Percentiles rank a stretch among this genome's conserved stretches.
Evolutionary conservation across 352 stramenopile species (phyloP).

Genomic region (Pelagophyceae sp.): DNA sequence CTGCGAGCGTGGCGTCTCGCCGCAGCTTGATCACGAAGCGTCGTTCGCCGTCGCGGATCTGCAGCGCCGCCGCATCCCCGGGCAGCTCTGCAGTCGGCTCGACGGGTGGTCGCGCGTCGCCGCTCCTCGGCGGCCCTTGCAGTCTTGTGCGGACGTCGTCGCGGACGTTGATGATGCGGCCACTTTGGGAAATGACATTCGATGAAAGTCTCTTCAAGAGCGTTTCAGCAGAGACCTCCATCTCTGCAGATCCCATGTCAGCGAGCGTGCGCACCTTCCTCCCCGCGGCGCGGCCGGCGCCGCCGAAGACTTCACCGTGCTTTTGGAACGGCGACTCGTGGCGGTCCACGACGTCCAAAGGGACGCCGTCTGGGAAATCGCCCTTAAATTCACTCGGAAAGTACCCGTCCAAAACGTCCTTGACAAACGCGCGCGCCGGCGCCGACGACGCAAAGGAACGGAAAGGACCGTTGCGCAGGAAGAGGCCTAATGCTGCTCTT

Average conservation of each 20-base stretch:
- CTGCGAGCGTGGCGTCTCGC: constrained; percentile 27
- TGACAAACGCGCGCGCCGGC: constrained; percentile 27
- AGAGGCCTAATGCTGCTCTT: too few species aligned
- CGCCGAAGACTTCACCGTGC: constrained; percentile 17
- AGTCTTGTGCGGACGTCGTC: constrained; percentile 10
- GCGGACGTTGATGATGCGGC: constrained; percentile 24
- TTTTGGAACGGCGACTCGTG: neutral
- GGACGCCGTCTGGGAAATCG: constrained; percentile 36
- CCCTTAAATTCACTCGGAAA: constrained; percentile 40
- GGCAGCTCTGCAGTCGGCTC: too few species aligned
- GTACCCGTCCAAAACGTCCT: constrained; percentile 44
- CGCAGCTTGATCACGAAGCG: constrained; percentile 27
- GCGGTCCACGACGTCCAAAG: constrained; percentile 33
- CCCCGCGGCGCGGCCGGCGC: constrained; percentile 4
- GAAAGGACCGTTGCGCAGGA: constrained; percentile 15
- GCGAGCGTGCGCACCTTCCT: constrained; percentile 17
- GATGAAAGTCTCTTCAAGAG: constrained; percentile 18
- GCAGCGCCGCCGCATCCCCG: constrained; percentile 10
- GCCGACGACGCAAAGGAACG: constrained; percentile 30
- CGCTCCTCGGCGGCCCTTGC: neutral
- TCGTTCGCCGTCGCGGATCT: constrained; percentile 15
- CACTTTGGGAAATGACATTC: constrained; percentile 15
- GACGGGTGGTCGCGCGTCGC: too few species aligned
- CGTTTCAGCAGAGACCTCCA: constrained; percentile 5
- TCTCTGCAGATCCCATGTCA: constrained; percentile 4